Percentiles rank a stretch among this genome's conserved stretches.
Conservation (phyloP, 2,329 filamentous ascomycete genomes). For the Cladophialophora exuberans region DNA sequence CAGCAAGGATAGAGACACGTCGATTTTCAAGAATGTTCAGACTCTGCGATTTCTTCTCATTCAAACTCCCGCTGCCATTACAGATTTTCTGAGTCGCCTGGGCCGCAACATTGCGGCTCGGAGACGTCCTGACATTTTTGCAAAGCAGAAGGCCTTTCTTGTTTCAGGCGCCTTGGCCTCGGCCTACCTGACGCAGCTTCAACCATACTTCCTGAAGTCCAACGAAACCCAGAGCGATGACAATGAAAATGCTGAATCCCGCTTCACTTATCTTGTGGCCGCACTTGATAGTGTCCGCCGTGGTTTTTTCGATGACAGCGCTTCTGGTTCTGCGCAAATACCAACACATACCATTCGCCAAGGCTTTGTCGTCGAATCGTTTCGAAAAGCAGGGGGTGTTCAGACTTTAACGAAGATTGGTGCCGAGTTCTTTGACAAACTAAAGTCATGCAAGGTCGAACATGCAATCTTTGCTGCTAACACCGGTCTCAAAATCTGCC, state of each 20-base stretch:
- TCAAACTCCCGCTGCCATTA: conserved; percentile 77
- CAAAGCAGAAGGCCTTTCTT: conserved; percentile 63
- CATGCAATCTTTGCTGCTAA: conserved; percentile 55
- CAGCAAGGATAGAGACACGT: conserved; percentile 39
- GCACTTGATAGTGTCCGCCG: conserved; percentile 67
- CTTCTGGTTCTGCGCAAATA: conserved; percentile 16
- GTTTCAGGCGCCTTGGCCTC: conserved; percentile 72
- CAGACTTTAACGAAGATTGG: conserved; percentile 73
- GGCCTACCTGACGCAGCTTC: conserved; percentile 69
- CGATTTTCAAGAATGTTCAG: conserved; percentile 74
- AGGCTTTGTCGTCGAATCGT: conserved; percentile 80
- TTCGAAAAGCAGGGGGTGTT: conserved; percentile 80
- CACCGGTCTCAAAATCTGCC: conserved; percentile 75
- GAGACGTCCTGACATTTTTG: conserved; percentile 68
- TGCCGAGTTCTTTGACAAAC: conserved; percentile 66
- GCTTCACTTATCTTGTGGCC: conserved; percentile 78
- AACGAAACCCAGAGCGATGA: conserved; percentile 41
- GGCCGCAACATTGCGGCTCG: conserved; percentile 80
- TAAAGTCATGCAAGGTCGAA: conserved; percentile 52
- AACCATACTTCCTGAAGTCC: conserved; percentile 51
- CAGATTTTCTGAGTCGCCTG: conserved; percentile 81
- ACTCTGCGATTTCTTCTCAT: conserved; percentile 76
- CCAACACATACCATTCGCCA: conserved; percentile 37
- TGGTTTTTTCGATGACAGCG: conserved; percentile 43
- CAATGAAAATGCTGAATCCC: conserved; percentile 61